Evolutionary conservation across 208 protist genomes (phyloP).

Genomic region (Leishmania major): DNA sequence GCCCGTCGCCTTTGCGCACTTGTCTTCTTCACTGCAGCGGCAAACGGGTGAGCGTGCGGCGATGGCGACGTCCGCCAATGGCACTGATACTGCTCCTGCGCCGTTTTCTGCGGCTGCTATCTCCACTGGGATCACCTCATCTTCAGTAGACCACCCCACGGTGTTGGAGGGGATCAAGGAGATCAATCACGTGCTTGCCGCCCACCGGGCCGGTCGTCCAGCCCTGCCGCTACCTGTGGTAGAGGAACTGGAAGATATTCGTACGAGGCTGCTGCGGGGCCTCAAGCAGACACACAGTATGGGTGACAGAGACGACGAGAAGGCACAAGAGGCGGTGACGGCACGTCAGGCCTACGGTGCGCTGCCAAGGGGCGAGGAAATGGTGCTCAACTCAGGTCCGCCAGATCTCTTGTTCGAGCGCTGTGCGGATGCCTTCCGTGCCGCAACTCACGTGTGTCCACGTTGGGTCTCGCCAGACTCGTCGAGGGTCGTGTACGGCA

Average conservation of each 20-base stretch:
- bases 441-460: neutral
- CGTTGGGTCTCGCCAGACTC: constrained; percentile 35
- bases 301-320: neutral
- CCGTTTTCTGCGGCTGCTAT: neutral
- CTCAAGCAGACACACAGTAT: constrained; percentile 7
- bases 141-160: constrained; percentile 13
- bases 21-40: neutral
- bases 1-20: neutral
- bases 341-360: neutral
- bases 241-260: constrained; percentile 57
- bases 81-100: neutral
- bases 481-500: constrained; percentile 25
- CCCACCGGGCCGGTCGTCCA: constrained; percentile 24
- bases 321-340: neutral
- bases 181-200: constrained; percentile 46
- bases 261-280: constrained; percentile 12
- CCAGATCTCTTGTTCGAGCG: neutral
- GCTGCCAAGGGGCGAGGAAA: neutral
- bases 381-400: too few relatives aligned
- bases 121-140: neutral
- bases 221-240: constrained; percentile 29
- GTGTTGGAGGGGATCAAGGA: constrained; percentile 36
- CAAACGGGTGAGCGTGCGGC: neutral
- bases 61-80: neutral
- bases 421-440: neutral